Evolutionary conservation across 2,329 filamentous ascomycete species (phyloP), one percentile per base, ranked within the genome.

Genomic region (Dendryphion nanum): DNA sequence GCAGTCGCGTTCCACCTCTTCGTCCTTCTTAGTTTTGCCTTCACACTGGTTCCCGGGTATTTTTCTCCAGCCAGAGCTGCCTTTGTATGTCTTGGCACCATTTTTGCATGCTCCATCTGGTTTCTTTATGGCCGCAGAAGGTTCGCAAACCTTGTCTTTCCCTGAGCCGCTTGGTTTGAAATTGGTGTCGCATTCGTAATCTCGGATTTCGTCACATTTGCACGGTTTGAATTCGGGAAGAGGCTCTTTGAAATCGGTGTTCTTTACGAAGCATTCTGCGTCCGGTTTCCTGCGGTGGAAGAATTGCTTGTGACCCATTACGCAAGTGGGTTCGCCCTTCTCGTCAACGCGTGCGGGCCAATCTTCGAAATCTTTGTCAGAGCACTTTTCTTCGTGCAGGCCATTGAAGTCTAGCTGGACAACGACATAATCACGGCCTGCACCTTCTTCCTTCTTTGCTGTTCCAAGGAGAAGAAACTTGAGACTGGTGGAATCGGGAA

Each of bases 131-230:
- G 78, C 71, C 0, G 79, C 82, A 18, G 75, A 78, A 6, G 78
- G 76, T 17, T 81, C 73, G 61, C 93, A 97, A 45, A 83, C 76
- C 36, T 78, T 75, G 45, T 91, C 81, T 28, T 59, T 59, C 30
- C 57, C 63, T 23, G 53, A 41, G 16, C 60, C 58, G 15, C 47
- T 44, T 6, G 60, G 79, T 42, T 82, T 72, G 61, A 95, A 97
- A 64, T 95, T 94, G 74, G 86, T 95, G 61, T 97, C 91, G 63
- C 93, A 98, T 68, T 98, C 93, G 62, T 95, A 98, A 64, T 98
- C 94, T 15, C 53, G 45, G 21, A 75, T 73, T 40, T 85, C 80
- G 1, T 83, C 82, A 66, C 93, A 98, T 28, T 87, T 81, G 72
- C 93, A 98, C 32, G 81, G 68, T 53, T 88, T 80, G 18, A 79